A percentile compares a stretch with the other conserved stretches of the same genome.
Evolutionary conservation across 805 yeast species (phyloP).

Genomic region (Brettanomyces anomalus): DNA sequence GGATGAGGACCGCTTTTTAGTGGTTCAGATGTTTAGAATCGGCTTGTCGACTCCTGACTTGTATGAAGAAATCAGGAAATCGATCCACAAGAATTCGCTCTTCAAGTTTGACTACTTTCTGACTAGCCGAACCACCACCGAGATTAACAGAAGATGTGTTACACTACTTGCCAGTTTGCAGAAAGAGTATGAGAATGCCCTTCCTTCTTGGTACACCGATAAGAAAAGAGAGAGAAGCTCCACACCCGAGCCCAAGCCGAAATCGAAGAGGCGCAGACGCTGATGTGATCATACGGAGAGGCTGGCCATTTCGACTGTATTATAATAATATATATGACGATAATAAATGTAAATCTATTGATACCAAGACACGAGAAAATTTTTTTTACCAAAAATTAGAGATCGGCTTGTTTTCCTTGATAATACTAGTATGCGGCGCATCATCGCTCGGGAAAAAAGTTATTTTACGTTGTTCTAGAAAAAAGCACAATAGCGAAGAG

Average conservation of each 20-base stretch:
- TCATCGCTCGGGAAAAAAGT: too few relatives aligned
- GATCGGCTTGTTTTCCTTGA: too few relatives aligned
- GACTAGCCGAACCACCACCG: conserved; percentile 68
- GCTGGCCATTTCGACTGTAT: too few relatives aligned
- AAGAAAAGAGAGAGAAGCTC: background rate
- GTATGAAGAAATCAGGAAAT: conserved; percentile 69
- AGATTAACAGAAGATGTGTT: conserved; percentile 72
- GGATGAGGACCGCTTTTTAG: conserved; percentile 83
- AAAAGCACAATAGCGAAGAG: too few relatives aligned
- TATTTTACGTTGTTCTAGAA: too few relatives aligned
- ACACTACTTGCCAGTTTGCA: conserved; percentile 69
- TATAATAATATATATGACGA: too few relatives aligned
- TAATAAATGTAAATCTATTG: too few relatives aligned
- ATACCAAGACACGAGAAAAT: too few relatives aligned
- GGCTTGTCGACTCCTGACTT: conserved; percentile 77
- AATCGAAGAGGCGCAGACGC: background rate
- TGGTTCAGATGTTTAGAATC: conserved; percentile 68
- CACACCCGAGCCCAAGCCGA: background rate
- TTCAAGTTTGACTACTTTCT: conserved; percentile 86
- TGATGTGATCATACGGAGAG: background rate
- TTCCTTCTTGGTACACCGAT: conserved; percentile 1
- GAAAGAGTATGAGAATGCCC: conserved; percentile 49
- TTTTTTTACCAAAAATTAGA: too few relatives aligned
- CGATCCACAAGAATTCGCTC: conserved; percentile 62
- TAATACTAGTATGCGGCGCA: too few relatives aligned